These are phyloP conservation scores for Arthroderma uncinatum DNA, from an alignment of 2,329 filamentous ascomycete species.

Conservation along the genomic window DNA sequence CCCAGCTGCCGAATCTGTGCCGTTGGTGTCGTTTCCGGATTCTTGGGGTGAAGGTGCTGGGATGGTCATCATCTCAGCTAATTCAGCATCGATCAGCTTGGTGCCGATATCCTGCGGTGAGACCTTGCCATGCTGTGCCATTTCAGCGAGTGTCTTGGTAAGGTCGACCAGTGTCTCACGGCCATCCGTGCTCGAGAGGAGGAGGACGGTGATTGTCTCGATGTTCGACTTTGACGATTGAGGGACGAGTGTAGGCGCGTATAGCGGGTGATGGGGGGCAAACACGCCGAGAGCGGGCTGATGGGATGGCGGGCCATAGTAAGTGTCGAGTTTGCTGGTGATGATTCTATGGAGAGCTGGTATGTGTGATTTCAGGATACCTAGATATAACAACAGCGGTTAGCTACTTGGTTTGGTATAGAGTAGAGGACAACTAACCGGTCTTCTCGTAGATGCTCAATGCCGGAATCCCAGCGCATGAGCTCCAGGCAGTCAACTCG, in stretches of 20 bases:
- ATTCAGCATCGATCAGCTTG: conserved; percentile 80
- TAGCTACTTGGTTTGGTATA: neutral
- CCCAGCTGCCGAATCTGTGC: conserved; percentile 9
- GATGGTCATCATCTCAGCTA: conserved; percentile 46
- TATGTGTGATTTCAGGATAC: conserved; percentile 79
- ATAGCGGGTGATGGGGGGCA: conserved; percentile 55
- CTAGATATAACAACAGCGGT: conserved; percentile 36
- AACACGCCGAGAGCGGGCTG: conserved; percentile 62
- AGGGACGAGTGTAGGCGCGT: conserved; percentile 17
- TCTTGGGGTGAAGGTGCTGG: conserved; percentile 18
- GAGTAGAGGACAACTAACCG: conserved; percentile 44
- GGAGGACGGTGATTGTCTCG: conserved; percentile 50
- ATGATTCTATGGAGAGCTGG: conserved; percentile 73
- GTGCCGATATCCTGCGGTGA: conserved; percentile 67
- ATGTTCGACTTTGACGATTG: conserved; percentile 18
- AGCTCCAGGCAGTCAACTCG: conserved; percentile 87
- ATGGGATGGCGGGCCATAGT: conserved; percentile 60
- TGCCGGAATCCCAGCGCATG: conserved; percentile 74
- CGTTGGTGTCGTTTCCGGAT: conserved; percentile 19
- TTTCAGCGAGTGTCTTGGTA: conserved; percentile 85
- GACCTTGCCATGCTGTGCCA: conserved; percentile 84
- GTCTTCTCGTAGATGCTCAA: conserved; percentile 87
- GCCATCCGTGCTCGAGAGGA: conserved; percentile 80
- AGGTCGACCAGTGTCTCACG: conserved; percentile 90
- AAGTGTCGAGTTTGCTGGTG: conserved; percentile 66